phyloP scores from a whole-genome alignment of 2,329 filamentous ascomycete species.

The Peltaster fructicola region DNA sequence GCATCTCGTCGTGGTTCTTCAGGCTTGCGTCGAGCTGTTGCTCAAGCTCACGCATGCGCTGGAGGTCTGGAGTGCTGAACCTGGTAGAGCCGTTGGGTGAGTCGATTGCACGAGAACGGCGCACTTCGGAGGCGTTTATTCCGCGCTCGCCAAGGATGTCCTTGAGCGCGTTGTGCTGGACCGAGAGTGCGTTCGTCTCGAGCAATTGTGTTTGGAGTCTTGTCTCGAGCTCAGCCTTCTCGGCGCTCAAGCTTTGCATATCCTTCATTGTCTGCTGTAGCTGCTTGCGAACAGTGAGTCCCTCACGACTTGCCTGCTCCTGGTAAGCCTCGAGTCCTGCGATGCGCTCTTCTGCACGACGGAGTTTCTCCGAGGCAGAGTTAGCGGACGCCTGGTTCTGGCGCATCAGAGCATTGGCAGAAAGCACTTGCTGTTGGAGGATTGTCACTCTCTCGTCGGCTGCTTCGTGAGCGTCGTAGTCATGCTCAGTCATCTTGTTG shows the following conservation, averaged over 20 bases:
- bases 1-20: conserved; percentile 73
- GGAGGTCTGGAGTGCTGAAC: conserved; percentile 62
- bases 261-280: conserved; percentile 73
- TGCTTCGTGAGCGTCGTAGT: conserved; percentile 31
- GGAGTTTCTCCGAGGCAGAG: conserved; percentile 67
- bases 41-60: conserved; percentile 68
- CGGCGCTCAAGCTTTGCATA: conserved; percentile 59
- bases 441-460: conserved; percentile 51
- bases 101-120: conserved; percentile 53
- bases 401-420: conserved; percentile 63
- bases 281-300: conserved; percentile 74
- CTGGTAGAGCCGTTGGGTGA: conserved; percentile 47
- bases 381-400: conserved; percentile 85
- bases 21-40: conserved; percentile 63
- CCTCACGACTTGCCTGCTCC: conserved; percentile 88
- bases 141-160: conserved; percentile 81
- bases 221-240: conserved; percentile 66
- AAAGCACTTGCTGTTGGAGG: conserved; percentile 62
- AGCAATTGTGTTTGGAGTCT: conserved; percentile 73
- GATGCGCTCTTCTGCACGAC: conserved; percentile 87
- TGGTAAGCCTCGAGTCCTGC: conserved; percentile 93
- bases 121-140: conserved; percentile 56
- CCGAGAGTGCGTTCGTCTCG: conserved; percentile 80
- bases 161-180: conserved; percentile 86
- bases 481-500: conserved; percentile 48